These are phyloP conservation scores for Hypholoma sublateritium DNA, from an alignment of 768 basidiomycete species.

Conservation along the genomic window DNA sequence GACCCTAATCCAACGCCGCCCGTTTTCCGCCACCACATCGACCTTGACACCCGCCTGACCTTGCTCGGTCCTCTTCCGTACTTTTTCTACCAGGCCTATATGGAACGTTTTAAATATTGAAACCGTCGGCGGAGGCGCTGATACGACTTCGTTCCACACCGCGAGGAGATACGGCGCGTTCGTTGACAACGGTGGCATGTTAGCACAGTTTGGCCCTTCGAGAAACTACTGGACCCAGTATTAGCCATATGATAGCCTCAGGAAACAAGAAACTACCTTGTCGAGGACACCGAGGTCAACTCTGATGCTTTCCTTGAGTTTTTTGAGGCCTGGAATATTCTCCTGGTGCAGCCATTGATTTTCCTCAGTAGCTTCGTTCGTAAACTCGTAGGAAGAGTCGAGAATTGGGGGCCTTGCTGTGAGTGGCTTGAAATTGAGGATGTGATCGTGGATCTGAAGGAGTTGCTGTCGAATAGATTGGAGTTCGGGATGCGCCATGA, in stretches of 20 bases:
- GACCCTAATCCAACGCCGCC: slow-evolving; percentile 77
- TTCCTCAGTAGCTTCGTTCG: slow-evolving; percentile 33
- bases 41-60: slow-evolving; percentile 57
- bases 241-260: slow-evolving; percentile 12
- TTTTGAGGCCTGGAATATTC: slow-evolving; percentile 44
- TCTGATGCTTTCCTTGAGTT: slow-evolving; percentile 43
- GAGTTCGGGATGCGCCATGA: slow-evolving; percentile 31
- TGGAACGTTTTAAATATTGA: slow-evolving; percentile 59
- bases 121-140: slow-evolving; percentile 55
- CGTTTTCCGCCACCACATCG: slow-evolving; percentile 77
- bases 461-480: slow-evolving; percentile 27
- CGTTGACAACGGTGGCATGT: slow-evolving; percentile 58
- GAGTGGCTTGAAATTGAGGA: slow-evolving; percentile 38
- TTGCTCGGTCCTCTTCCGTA: slow-evolving; percentile 14
- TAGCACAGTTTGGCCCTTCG: slow-evolving; percentile 40
- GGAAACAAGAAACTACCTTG: slow-evolving; percentile 32
- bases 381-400: slow-evolving; percentile 40
- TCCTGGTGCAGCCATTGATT: slow-evolving; percentile 43
- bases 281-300: slow-evolving; percentile 44
- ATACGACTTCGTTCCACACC: slow-evolving; percentile 78
- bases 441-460: slow-evolving; percentile 32
- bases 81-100: slow-evolving; percentile 19
- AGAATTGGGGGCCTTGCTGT: slow-evolving; percentile 41
- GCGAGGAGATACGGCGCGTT: slow-evolving; percentile 81
- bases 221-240: slow-evolving; percentile 59